Percentiles rank a stretch among this genome's conserved stretches.
Evolutionary conservation across 495 filamentous ascomycete genomes (phyloP).

Genomic region (Aspergillus homomorphus): DNA sequence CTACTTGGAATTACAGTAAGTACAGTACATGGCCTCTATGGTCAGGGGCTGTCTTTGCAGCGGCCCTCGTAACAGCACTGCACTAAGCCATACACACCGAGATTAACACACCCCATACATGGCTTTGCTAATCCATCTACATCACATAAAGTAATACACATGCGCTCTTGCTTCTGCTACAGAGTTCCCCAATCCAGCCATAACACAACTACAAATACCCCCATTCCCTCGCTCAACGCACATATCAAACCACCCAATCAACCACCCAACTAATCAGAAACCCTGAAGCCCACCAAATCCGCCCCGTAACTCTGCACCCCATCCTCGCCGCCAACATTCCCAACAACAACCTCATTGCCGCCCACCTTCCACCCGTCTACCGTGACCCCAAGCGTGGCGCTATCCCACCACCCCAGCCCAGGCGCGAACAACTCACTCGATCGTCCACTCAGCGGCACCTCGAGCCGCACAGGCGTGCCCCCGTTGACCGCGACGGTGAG

Average conservation of each 20-base stretch:
- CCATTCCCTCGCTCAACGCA: too few relatives aligned
- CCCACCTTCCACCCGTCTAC: conserved; percentile 44
- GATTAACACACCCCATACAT: too few relatives aligned
- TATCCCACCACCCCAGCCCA: conserved; percentile 49
- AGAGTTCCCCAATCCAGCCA: too few relatives aligned
- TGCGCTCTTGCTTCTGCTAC: too few relatives aligned
- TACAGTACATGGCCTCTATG: too few relatives aligned
- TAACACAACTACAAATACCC: background rate
- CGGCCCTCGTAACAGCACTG: too few relatives aligned
- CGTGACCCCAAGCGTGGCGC: conserved; percentile 40
- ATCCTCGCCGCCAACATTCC: conserved; percentile 32
- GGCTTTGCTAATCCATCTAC: too few relatives aligned
- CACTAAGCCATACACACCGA: too few relatives aligned
- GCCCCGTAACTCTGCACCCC: conserved; percentile 33
- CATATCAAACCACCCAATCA: background rate
- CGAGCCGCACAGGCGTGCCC: conserved; percentile 36
- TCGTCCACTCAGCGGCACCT: conserved; percentile 46
- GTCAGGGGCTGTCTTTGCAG: too few relatives aligned
- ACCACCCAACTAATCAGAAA: conserved; percentile 17
- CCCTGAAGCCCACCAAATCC: conserved; percentile 38
- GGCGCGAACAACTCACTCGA: conserved; percentile 45
- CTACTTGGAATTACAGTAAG: too few relatives aligned
- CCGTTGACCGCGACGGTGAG: conserved; percentile 46
- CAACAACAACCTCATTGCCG: conserved; percentile 37
- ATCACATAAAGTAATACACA: too few relatives aligned